These are phyloP conservation scores for Hypoxylon cercidicola DNA, from an alignment of 495 filamentous ascomycete genomes.

Conservation along the genomic window DNA sequence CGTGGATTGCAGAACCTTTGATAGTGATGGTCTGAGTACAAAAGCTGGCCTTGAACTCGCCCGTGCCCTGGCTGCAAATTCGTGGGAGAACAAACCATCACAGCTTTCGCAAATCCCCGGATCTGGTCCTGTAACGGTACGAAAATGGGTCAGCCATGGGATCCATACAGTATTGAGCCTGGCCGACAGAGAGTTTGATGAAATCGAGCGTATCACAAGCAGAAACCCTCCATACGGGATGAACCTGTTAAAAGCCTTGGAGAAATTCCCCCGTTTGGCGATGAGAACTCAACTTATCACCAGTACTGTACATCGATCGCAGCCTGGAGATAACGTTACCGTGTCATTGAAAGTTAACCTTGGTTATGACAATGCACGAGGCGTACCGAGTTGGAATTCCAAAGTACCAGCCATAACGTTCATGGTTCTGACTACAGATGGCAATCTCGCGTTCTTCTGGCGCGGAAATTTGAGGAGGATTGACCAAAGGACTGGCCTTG, in stretches of 20 bases:
- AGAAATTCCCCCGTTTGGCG: slow-evolving; percentile 78
- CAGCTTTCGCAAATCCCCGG: slow-evolving; percentile 89
- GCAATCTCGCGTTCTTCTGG: slow-evolving; percentile 78
- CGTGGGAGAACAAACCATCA: slow-evolving; percentile 86
- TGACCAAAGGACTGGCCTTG: slow-evolving; percentile 61
- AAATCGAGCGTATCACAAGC: slow-evolving; percentile 80
- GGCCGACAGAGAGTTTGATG: slow-evolving; percentile 69
- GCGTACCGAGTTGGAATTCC: slow-evolving; percentile 68
- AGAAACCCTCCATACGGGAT: slow-evolving; percentile 86
- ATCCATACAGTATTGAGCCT: slow-evolving; percentile 79
- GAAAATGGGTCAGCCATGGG: slow-evolving; percentile 77
- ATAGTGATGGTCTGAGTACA: slow-evolving; percentile 72
- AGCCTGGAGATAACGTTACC: slow-evolving; percentile 53
- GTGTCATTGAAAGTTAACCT: slow-evolving; percentile 75
- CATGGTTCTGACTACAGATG: slow-evolving; percentile 79
- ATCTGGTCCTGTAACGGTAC: slow-evolving; percentile 79
- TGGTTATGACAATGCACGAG: slow-evolving; percentile 75
- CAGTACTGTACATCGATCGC: slow-evolving; percentile 46
- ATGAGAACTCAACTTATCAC: slow-evolving; percentile 56
- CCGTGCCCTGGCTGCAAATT: slow-evolving; percentile 78
- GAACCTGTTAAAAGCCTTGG: slow-evolving; percentile 70
- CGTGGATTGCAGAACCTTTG: slow-evolving; percentile 80
- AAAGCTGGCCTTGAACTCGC: slow-evolving; percentile 81
- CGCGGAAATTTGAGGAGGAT: slow-evolving; percentile 76
- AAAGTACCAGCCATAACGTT: slow-evolving; percentile 76